These are phyloP conservation scores for Chaetothyriales sp. DNA, from an alignment of 2,329 filamentous ascomycete genomes.

Conservation along the genomic window DNA sequence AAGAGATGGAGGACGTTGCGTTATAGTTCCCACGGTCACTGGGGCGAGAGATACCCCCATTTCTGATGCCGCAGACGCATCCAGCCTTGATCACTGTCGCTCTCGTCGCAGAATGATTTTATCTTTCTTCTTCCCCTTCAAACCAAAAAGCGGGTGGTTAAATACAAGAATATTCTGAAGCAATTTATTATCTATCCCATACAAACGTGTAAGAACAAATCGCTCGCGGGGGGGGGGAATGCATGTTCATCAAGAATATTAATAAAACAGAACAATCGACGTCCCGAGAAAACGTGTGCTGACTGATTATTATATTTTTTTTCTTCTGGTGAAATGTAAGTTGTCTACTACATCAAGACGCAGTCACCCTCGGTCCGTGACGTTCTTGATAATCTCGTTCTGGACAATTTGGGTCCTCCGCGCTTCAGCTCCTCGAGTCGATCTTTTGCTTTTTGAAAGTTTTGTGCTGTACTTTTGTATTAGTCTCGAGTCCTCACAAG, in stretches of 20 bases:
- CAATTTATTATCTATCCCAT: too few relatives aligned
- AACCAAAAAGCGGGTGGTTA: too few relatives aligned
- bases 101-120: too few relatives aligned
- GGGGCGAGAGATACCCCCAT: too few relatives aligned
- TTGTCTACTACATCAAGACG: constrained; percentile 53
- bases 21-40: constrained; percentile 4
- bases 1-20: constrained; percentile 19
- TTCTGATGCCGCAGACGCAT: neutral
- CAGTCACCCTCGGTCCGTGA: constrained; percentile 85
- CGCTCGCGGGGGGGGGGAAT: too few relatives aligned
- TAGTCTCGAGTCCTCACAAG: neutral
- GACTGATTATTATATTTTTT: neutral
- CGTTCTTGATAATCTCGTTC: constrained; percentile 65
- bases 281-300: neutral
- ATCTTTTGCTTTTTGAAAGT: constrained; percentile 84
- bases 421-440: constrained; percentile 82
- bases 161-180: too few relatives aligned
- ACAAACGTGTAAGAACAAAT: too few relatives aligned
- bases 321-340: too few relatives aligned
- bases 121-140: too few relatives aligned
- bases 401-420: constrained; percentile 56
- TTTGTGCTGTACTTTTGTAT: constrained; percentile 50
- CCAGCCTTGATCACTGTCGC: neutral
- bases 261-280: neutral
- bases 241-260: too few relatives aligned